Evolutionary conservation across 2,329 filamentous ascomycete species (phyloP).

Genomic region (Microdochium trichocladiopsis): DNA sequence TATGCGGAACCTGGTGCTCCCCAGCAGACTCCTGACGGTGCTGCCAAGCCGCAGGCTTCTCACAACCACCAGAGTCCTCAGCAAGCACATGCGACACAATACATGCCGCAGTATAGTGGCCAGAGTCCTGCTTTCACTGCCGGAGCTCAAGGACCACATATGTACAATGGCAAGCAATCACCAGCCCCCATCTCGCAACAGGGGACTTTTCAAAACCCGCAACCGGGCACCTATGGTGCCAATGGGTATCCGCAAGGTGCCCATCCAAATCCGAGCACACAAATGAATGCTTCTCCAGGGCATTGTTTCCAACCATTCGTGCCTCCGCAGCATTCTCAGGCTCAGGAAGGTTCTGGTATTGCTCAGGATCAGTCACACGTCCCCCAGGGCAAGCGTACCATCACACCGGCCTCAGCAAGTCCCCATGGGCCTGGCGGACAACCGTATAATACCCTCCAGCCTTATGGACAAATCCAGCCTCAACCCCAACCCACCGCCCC

Average conservation of each 20-base stretch:
- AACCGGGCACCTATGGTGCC: background rate
- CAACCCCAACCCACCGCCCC: background rate
- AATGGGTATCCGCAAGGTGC: background rate
- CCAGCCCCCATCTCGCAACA: background rate
- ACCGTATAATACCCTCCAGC: background rate
- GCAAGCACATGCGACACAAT: background rate
- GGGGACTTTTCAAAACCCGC: background rate
- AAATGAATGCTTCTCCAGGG: background rate
- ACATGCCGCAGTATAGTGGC: background rate
- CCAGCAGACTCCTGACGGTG: background rate
- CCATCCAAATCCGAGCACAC: background rate
- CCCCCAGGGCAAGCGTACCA: background rate
- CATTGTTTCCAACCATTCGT: background rate
- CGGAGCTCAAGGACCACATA: background rate
- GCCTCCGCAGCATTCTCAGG: background rate
- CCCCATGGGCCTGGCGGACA: background rate
- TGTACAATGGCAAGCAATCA: background rate
- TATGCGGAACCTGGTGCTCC: background rate
- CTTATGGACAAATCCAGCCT: background rate
- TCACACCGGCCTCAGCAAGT: background rate
- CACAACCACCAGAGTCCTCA: background rate
- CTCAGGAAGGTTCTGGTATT: background rate
- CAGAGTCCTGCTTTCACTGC: background rate
- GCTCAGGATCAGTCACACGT: background rate
- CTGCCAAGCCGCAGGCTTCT: background rate